Evolutionary conservation across 1,284 basidiomycete species (phyloP).

Genomic region (Phenoliferia sp.): DNA sequence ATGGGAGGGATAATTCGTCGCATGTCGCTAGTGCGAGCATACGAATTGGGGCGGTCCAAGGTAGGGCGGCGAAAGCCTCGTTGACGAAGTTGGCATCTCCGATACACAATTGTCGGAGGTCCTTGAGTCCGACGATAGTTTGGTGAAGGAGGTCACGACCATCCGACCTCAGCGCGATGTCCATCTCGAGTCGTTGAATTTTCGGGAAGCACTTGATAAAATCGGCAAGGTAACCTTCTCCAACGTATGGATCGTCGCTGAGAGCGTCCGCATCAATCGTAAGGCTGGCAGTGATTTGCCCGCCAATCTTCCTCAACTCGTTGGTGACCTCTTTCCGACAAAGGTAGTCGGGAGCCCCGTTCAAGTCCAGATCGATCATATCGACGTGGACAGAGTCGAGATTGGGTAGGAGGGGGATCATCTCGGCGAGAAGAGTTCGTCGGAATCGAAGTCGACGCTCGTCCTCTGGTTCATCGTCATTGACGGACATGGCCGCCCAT

Average conservation of each 20-base stretch:
- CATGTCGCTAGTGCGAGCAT: slow-evolving; percentile 16
- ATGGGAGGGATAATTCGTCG: slow-evolving; percentile 18
- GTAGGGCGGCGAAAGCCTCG: slow-evolving; percentile 11
- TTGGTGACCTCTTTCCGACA: neutral
- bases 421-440: neutral
- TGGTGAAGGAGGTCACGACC: neutral
- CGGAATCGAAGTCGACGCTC: neutral
- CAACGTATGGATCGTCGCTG: slow-evolving; percentile 1
- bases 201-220: slow-evolving; percentile 11
- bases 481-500: neutral
- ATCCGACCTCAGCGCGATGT: neutral
- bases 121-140: neutral
- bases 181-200: slow-evolving; percentile 14
- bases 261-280: slow-evolving; percentile 12
- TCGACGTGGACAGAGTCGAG: neutral
- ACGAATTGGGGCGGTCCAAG: slow-evolving; percentile 7
- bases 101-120: slow-evolving; percentile 13
- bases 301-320: neutral
- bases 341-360: neutral
- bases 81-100: slow-evolving; percentile 6
- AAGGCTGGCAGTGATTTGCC: slow-evolving; percentile 10
- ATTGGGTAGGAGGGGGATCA: neutral
- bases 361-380: neutral
- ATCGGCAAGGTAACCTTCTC: slow-evolving; percentile 4
- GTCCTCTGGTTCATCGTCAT: neutral